Conservation (phyloP, 2,329 filamentous ascomycete species). For the Pseudogymnoascus sp. region DNA sequence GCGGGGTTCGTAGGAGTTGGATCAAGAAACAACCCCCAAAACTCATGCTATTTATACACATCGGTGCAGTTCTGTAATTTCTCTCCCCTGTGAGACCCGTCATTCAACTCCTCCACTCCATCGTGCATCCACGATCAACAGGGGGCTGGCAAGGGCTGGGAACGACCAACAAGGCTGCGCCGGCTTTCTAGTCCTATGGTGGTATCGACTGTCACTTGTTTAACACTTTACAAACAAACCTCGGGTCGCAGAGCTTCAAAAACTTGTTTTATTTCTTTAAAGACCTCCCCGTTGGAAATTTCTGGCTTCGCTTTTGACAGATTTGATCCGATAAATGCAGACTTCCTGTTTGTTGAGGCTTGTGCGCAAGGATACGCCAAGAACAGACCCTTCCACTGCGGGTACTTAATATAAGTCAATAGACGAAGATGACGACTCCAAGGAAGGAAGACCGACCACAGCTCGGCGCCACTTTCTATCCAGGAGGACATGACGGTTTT, state of each 20-base stretch:
- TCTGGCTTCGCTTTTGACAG: background rate
- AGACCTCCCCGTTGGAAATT: background rate
- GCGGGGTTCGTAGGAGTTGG: background rate
- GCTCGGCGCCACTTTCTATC: slow-evolving; percentile 57
- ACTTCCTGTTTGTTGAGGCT: background rate
- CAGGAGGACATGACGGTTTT: slow-evolving; percentile 59
- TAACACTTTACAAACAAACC: background rate
- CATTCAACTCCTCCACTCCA: background rate
- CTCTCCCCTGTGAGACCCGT: background rate
- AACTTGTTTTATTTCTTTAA: background rate
- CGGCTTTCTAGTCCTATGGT: background rate
- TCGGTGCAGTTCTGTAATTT: background rate
- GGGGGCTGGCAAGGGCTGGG: background rate
- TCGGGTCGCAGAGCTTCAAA: background rate
- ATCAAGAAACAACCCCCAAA: background rate
- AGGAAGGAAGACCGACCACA: slow-evolving; percentile 18
- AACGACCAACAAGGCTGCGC: background rate
- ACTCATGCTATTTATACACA: background rate
- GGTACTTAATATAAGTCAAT: slow-evolving; percentile 4
- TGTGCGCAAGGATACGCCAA: background rate
- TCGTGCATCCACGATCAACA: background rate
- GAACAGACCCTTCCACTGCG: background rate
- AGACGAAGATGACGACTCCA: slow-evolving; percentile 7
- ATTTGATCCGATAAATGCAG: background rate
- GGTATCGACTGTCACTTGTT: background rate